These are phyloP conservation scores for Plasmopara muralis DNA, from an alignment of 352 stramenopile species.

Conservation along the genomic window DNA sequence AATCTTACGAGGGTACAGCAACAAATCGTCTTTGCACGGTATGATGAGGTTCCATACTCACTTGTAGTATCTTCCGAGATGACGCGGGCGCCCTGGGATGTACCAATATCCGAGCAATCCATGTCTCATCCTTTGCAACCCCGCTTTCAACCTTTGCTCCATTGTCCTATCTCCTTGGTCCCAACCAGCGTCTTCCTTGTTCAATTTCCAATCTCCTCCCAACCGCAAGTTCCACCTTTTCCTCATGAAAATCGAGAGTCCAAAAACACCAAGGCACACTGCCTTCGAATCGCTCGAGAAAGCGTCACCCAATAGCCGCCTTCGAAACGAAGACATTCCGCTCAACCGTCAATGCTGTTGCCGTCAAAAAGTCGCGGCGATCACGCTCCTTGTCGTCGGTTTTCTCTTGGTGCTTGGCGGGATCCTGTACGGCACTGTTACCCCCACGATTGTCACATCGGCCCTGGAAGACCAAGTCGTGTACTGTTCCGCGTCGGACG, in stretches of 20 bases:
- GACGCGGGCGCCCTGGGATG: too few relatives aligned
- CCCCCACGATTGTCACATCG: conserved; percentile 44
- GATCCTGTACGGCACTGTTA: conserved; percentile 45
- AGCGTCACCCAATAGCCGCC: conserved; percentile 11
- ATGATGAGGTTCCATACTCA: too few relatives aligned
- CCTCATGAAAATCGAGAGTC: conserved; percentile 16
- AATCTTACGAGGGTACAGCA: too few relatives aligned
- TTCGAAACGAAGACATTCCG: conserved; percentile 23
- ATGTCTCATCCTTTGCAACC: too few relatives aligned
- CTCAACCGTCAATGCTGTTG: conserved; percentile 25
- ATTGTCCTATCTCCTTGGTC: too few relatives aligned
- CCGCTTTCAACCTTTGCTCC: too few relatives aligned
- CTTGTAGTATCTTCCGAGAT: too few relatives aligned
- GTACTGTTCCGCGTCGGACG: conserved; percentile 32
- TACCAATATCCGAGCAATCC: too few relatives aligned
- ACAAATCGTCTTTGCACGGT: too few relatives aligned
- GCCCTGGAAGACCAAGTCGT: conserved; percentile 31
- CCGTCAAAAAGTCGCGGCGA: conserved; percentile 24
- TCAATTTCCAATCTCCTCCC: too few relatives aligned
- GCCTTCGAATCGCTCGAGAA: conserved; percentile 23
- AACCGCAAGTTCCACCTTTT: too few relatives aligned
- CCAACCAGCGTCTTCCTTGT: too few relatives aligned
- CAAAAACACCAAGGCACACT: conserved; percentile 9
- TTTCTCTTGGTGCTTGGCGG: conserved; percentile 31
- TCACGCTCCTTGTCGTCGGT: conserved; percentile 29